Base-by-base conservation (phyloP, 2,329 filamentous ascomycete species). In the Aspergillus carbonarius region DNA sequence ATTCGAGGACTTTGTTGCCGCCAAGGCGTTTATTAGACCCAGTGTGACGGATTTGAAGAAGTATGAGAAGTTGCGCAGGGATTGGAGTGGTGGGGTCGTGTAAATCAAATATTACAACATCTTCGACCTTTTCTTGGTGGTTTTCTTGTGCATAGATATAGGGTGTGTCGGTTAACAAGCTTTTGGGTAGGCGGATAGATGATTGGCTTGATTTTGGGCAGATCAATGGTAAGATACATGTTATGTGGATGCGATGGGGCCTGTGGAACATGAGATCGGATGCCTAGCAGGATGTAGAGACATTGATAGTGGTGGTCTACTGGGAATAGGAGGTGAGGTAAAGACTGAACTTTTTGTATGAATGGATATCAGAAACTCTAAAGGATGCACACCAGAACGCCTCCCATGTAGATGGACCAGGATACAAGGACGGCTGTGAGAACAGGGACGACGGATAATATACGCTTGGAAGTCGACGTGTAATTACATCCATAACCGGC, bases 401-500 rank as follows among this genome's bases (percentile, higher is more conserved):
- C 62, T 60, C 58, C 57, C 60, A 49, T 65, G 56, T 54, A 63
- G 55, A 63, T 62, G 59, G 59, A 57, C 58, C 57, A 66, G 44
- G 50, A 52, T 40, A 60, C 57, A 59, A 46, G 30, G 57, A 65
- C 64, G 30, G 30, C 30, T 32, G 30, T 32, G 30, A 32, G 30
- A 60, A 60, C 58, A 63, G 54, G 54, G 54, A 64, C 60, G 54
- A 63, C 55, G 54, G 51, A 65, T 60, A 65, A 65, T 66, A 65
- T 66, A 64, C 63, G 67, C 60, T 64, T 30, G 52, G 51, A 62
- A 47, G 44, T 54, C 48, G 27, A 60, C 54, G 32, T 57, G 57
- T 56, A 63, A 69, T 70, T 74, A 89, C 73, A 87, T 90, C 93
- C 93, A 99, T 73, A 99, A 78, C 69, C 93, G 87, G 77, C 92